phyloP scores from a whole-genome alignment of 305 asterid species.

The Solanum hybrid region DNA sequence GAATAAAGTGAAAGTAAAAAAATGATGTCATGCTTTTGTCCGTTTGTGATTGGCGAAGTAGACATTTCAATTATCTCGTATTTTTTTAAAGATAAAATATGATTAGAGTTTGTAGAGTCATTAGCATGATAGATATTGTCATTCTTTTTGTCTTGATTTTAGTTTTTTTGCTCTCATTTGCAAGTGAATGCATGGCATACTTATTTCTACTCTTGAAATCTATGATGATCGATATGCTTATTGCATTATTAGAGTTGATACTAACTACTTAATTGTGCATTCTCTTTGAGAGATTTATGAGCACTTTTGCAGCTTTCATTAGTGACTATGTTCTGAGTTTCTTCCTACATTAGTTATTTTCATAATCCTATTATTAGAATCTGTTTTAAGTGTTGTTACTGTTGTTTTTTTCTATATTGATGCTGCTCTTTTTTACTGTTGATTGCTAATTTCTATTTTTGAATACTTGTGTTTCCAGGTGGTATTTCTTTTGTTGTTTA shows the following conservation, averaged over 20 bases:
- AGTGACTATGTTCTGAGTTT: not conserved
- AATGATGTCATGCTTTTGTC: too few relatives aligned
- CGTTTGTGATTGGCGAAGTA: too few relatives aligned
- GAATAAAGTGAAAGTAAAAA: too few relatives aligned
- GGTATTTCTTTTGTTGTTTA: not conserved
- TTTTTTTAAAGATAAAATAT: too few relatives aligned
- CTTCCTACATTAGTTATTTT: not conserved
- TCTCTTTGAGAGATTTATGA: not conserved
- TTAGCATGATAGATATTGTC: not conserved
- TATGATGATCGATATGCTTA: not conserved
- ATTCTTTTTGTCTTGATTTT: not conserved
- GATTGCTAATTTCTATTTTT: not conserved
- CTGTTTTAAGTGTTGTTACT: not conserved
- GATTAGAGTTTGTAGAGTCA: not conserved
- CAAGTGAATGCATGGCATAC: not conserved
- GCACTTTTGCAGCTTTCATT: not conserved
- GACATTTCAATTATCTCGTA: too few relatives aligned
- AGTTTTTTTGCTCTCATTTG: not conserved
- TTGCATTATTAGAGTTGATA: not conserved
- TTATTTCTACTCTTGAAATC: not conserved
- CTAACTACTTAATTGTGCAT: not conserved
- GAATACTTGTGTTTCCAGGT: not conserved
- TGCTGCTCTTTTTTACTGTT: not conserved
- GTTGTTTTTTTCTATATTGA: too few relatives aligned
- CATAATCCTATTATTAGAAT: not conserved